Evolutionary conservation across 208 protist species (phyloP).

Genomic region (Acanthamoeba quina): DNA sequence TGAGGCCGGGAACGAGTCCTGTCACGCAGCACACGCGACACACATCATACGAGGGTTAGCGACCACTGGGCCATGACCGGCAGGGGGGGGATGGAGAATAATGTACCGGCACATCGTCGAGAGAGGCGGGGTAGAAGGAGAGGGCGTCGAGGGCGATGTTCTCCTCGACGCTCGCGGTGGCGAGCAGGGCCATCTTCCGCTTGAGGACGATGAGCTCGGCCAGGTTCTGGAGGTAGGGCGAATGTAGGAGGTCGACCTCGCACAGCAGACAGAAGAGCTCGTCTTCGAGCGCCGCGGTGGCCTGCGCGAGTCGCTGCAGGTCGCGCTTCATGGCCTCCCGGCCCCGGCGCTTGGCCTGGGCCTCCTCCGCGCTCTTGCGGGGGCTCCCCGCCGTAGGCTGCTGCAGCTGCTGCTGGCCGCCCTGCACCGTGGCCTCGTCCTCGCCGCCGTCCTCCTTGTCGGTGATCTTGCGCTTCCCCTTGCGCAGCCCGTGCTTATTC

Average conservation of each 20-base stretch:
- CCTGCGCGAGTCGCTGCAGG: background rate
- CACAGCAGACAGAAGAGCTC: slow-evolving; percentile 26
- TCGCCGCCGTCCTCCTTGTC: background rate
- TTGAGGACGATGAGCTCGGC: slow-evolving; percentile 29
- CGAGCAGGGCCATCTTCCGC: background rate
- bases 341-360: background rate
- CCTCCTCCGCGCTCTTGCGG: background rate
- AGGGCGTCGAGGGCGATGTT: background rate
- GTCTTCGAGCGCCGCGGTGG: background rate
- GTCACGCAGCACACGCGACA: background rate
- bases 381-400: background rate
- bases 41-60: background rate
- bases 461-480: slow-evolving; percentile 33
- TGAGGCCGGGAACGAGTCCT: slow-evolving; percentile 12
- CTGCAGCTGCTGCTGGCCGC: background rate
- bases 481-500: background rate
- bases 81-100: no score
- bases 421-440: background rate
- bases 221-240: slow-evolving; percentile 36
- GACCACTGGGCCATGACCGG: background rate
- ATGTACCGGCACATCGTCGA: background rate
- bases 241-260: slow-evolving; percentile 17
- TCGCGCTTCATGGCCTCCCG: background rate
- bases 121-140: slow-evolving; percentile 11
- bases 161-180: background rate